Base-by-base conservation (phyloP, 371 early-diverging fungal genomes). In the Lichtheimia ramosa region DNA sequence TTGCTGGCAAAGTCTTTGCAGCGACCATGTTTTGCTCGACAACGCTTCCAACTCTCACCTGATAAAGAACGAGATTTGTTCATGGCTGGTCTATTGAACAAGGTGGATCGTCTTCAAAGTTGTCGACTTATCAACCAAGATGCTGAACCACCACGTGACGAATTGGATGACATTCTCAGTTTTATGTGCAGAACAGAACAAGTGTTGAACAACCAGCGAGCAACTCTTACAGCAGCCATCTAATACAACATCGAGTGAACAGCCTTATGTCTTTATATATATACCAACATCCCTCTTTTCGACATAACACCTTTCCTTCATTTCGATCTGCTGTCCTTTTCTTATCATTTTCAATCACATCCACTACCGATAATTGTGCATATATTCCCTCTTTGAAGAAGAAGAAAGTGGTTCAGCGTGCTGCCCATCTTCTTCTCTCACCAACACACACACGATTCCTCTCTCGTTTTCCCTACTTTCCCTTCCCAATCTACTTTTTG, bases 1-100 rank as follows among this genome's bases (percentile, higher is more conserved):
- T 73, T 81, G 61, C 70, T 84, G 61, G 76, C 70, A 70, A 79
- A 82, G 64, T 74, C 75, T 0, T 39, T 74, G 12, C 15, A 74
- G 48, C 70, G 75, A n/a, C 77, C 74, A n/a, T 41, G 58, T 4
- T 60, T 63, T 54, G 61, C 48, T 46, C 49, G 62, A 46, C 70
- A 70, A 54, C 70, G 70, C 4, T 70, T 57, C 28, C 50, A 56
- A 27, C 57, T 65, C 15, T 57, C 70, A 6, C 51, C 58, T 3
- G 46, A 54, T n/a, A 66, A 66, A 48, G 71, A 70, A 48, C 63
- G 64, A 15, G 64, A 63, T 40, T 21, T 70, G n/a, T 70, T 70
- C 54, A 63, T 66, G 50, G 62, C 55, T 51, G 51, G 64, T 46
- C 48, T 71, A n/a, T 70, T 69, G 23, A 55, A 63, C 24, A 71